Base-by-base conservation (phyloP, 2,329 filamentous ascomycete genomes). In the Fusarium poae region DNA sequence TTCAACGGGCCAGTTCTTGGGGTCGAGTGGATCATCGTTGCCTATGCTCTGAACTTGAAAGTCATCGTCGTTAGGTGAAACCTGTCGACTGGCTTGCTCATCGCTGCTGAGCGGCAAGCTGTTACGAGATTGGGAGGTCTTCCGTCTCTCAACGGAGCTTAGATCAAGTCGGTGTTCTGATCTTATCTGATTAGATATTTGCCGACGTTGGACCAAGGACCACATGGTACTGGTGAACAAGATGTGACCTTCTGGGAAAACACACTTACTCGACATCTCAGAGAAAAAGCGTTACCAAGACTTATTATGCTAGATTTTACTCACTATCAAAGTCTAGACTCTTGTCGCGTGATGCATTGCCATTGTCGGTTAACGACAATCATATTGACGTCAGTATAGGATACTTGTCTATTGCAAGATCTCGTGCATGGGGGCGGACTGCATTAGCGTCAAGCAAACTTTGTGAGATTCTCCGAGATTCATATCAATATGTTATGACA, bases 1-100 rank as follows among this genome's bases (percentile, higher is more conserved):
- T 11, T 25, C 12, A 1, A 23, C 16, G 3, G 42, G 6, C 82
- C 81, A 84, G 67, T 83, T 83, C 7, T 77, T 76, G 12, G 82
- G 82, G 56, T 83, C 78, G 23, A 80, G 71, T 1, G 74, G 75
- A 57, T 83, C 81, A 35, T 76, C 68, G 3, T 57, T 34, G 21
- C 51, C 35, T 9, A 15, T 20, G 12, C 42, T 57, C 8, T 20
- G 21, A 4, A 57, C 45, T n/a, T 5, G 23, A 4, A 57, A 53
- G 0, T 6, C 18, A 5, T 7, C 12, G 2, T 27, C 25, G 12
- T 20, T 2, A 15, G 35, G n/a, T 1, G 25, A 21, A 0, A 27
- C 13, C 5, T 40, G 34, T 1, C 15, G 45, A 5, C 20, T 52
- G 15, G 1, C 10, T 13, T n/a, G 5, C 12, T 20, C 44, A 16